These are phyloP conservation scores for Teratosphaeria epicoccoides DNA, from an alignment of 2,329 filamentous ascomycete species.

Conservation along the genomic window DNA sequence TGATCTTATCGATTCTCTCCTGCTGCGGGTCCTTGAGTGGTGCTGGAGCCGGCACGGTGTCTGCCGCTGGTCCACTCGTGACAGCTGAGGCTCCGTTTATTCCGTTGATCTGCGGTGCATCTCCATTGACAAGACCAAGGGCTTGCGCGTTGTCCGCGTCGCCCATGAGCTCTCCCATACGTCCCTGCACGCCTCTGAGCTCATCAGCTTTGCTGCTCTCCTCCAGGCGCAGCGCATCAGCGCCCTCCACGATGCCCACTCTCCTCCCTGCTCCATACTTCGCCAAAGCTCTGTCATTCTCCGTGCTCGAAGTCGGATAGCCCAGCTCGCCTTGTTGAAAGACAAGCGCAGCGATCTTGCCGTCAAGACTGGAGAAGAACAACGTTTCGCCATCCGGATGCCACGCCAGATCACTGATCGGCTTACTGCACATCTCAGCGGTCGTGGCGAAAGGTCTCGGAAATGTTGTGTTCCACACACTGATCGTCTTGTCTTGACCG, in stretches of 20 bases:
- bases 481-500: constrained; percentile 90
- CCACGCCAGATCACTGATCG: constrained; percentile 91
- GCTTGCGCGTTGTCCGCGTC: constrained; percentile 47
- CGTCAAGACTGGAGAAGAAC: constrained; percentile 80
- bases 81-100: constrained; percentile 24
- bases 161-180: constrained; percentile 98
- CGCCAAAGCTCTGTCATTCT: constrained; percentile 85
- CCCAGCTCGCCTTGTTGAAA: constrained; percentile 85
- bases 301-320: constrained; percentile 72
- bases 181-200: constrained; percentile 75
- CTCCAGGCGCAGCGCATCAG: constrained; percentile 77
- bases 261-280: constrained; percentile 85
- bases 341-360: constrained; percentile 67
- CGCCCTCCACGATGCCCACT: constrained; percentile 85
- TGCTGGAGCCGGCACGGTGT: constrained; percentile 31
- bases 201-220: constrained; percentile 82
- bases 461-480: constrained; percentile 95
- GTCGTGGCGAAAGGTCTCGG: constrained; percentile 82
- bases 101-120: constrained; percentile 35
- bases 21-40: constrained; percentile 42
- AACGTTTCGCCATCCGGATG: constrained; percentile 80
- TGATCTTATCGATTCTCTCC: constrained; percentile 57
- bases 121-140: constrained; percentile 32
- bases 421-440: constrained; percentile 79
- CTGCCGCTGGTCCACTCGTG: constrained; percentile 14